Percentiles rank a stretch among this genome's conserved stretches.
Conservation (phyloP, 306 rosid genomes). For the Medicago arabica region DNA sequence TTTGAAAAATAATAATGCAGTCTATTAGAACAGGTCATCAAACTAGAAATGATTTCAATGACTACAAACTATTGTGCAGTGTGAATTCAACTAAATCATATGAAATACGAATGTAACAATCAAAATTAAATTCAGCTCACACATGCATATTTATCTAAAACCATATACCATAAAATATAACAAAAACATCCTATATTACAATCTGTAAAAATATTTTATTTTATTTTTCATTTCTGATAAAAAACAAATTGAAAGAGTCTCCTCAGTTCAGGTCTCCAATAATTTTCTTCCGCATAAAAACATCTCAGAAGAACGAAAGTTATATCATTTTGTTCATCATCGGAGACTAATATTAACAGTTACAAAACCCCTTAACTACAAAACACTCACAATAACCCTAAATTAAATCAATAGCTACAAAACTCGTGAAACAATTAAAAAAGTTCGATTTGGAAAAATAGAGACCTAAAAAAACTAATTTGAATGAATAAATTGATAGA, state of each 20-base stretch:
- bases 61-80: neutral
- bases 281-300: conserved; percentile 55
- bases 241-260: conserved; percentile 41
- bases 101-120: neutral
- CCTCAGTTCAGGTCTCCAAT: conserved; percentile 95
- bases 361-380: neutral
- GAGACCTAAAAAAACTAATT: neutral
- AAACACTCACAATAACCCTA: neutral
- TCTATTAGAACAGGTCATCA: too few relatives aligned
- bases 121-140: neutral
- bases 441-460: neutral
- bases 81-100: neutral
- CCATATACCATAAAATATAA: neutral
- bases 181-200: neutral
- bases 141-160: neutral
- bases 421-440: neutral
- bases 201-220: neutral
- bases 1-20: too few relatives aligned
- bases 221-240: neutral
- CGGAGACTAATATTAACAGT: conserved; percentile 39
- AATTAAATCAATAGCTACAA: neutral
- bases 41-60: neutral
- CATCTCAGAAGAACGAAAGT: conserved; percentile 72
- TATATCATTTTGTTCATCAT: conserved; percentile 53
- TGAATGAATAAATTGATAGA: neutral